Conservation (phyloP, 805 yeast genomes). For the Kazachstania taianensis region DNA sequence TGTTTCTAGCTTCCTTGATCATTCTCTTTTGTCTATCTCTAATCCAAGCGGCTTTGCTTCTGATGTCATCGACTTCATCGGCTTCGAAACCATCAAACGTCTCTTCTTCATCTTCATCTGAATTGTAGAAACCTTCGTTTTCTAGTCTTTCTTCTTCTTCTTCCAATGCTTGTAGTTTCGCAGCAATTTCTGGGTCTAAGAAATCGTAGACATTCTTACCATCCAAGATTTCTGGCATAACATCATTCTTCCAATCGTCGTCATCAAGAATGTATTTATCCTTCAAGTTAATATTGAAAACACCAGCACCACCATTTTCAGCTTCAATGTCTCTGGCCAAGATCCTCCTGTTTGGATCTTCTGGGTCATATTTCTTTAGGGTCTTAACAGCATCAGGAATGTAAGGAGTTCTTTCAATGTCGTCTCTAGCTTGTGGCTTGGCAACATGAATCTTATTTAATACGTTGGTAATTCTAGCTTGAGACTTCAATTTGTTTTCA, state of each 20-base stretch:
- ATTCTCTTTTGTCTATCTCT: conserved; percentile 90
- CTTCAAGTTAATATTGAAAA: conserved; percentile 83
- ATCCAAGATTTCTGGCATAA: conserved; percentile 92
- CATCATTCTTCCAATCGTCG: conserved; percentile 95
- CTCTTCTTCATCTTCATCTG: conserved; percentile 59
- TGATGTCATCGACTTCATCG: conserved; percentile 57
- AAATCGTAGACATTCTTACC: conserved; percentile 96
- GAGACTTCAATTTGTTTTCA: conserved; percentile 91
- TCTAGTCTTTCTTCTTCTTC: conserved; percentile 95
- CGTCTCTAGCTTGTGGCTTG: conserved; percentile 82
- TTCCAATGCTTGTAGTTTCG: conserved; percentile 88
- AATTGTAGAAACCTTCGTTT: conserved; percentile 89
- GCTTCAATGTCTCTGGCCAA: conserved; percentile 84
- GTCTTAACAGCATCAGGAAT: conserved; percentile 69
- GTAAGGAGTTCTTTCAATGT: conserved; percentile 61
- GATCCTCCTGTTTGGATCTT: conserved; percentile 72
- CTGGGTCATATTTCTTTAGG: conserved; percentile 57
- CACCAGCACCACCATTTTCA: conserved; percentile 99
- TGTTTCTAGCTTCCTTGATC: conserved; percentile 78
- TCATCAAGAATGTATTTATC: conserved; percentile 88
- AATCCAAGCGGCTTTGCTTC: conserved; percentile 88
- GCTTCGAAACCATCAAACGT: conserved; percentile 65
- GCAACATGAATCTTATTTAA: conserved; percentile 95
- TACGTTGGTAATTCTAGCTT: conserved; percentile 79
- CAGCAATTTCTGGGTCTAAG: conserved; percentile 91